A percentile compares a stretch with the other conserved stretches of the same genome.
phyloP scores from a whole-genome alignment of 1,284 basidiomycete species.

The Trametes hirsuta region DNA sequence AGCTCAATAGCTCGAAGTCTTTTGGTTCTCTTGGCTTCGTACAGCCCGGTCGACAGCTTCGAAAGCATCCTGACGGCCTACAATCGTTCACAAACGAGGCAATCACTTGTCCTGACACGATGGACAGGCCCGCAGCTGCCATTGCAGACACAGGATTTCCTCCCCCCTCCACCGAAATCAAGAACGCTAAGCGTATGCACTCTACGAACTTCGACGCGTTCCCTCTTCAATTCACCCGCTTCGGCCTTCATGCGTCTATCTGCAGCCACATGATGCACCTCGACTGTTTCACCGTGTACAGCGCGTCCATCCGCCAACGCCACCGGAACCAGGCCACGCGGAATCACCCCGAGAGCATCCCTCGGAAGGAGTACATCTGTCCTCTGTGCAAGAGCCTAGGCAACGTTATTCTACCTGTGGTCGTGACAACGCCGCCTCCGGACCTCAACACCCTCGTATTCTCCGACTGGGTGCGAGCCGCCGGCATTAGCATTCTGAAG shows the following conservation, averaged over 20 bases:
- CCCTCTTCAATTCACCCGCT: constrained; percentile 71
- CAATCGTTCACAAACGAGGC: constrained; percentile 76
- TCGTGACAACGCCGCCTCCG: constrained; percentile 45
- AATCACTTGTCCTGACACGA: constrained; percentile 62
- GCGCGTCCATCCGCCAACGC: constrained; percentile 82
- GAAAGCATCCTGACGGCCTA: constrained; percentile 78
- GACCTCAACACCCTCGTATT: constrained; percentile 63
- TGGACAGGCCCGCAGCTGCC: constrained; percentile 57
- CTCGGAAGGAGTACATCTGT: constrained; percentile 94
- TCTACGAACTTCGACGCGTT: constrained; percentile 74
- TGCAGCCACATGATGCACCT: constrained; percentile 99
- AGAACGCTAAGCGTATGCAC: constrained; percentile 51
- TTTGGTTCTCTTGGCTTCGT: constrained; percentile 92
- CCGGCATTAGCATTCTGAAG: constrained; percentile 80
- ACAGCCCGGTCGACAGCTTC: constrained; percentile 87
- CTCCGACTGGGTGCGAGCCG: constrained; percentile 80
- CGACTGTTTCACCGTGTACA: constrained; percentile 93
- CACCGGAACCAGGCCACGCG: constrained; percentile 91
- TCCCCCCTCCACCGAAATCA: constrained; percentile 50
- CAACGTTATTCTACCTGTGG: constrained; percentile 90
- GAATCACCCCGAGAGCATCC: constrained; percentile 94
- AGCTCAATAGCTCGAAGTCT: constrained; percentile 71
- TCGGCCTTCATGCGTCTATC: constrained; percentile 88
- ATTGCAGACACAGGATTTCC: constrained; percentile 50
- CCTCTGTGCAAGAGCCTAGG: constrained; percentile 98